Base-by-base conservation (phyloP, 345 rosid genomes). In the Euphorbia lathyris region DNA sequence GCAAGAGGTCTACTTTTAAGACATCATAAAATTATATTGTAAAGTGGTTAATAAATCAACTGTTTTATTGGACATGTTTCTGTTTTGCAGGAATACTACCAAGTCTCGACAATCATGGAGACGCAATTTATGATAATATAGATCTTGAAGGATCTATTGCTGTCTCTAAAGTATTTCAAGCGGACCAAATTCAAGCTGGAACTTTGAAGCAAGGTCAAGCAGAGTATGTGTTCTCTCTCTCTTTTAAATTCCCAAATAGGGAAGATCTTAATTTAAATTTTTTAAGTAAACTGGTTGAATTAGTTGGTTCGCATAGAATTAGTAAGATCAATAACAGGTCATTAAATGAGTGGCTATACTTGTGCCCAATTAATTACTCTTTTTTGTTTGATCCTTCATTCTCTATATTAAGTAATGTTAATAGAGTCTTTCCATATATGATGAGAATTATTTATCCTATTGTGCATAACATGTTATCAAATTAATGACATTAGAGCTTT, bases 181-280 rank as follows among this genome's bases (percentile, higher is more conserved):
- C 67, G 63, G 80, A 76, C 56, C 66, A 77, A 22, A 52, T 59
- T 9, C 74, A 78, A 40, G 77, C 68, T 22, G 74, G 67, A 63
- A 68, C 22, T 67, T 50, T 67, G 65, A 78, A 80, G 25, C 78
- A 81, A 74, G 73, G 53, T 47, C 64, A 52, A 14, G 53, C 30
- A 17, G 73, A 78, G 94, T 85, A 85, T 66, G 90, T 72, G 67
- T 74, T 32, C 76, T 82, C 76, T 73, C 59, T 67, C 45, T 70
- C 64, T 71, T 71, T 38, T 34, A 34, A 34, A 34, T 34, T n/a
- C n/a, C n/a, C n/a, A n/a, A n/a, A n/a, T 34, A 34, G 7, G 38
- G 38, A 34, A 34, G 7, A 34, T 29, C 53, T 65, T 29, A 13
- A 45, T 25, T 27, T 22, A 29, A 29, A 7, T 27, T 32, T n/a